phyloP scores from a whole-genome alignment of 2,329 filamentous ascomycete genomes.

The Pyricularia grisea region DNA sequence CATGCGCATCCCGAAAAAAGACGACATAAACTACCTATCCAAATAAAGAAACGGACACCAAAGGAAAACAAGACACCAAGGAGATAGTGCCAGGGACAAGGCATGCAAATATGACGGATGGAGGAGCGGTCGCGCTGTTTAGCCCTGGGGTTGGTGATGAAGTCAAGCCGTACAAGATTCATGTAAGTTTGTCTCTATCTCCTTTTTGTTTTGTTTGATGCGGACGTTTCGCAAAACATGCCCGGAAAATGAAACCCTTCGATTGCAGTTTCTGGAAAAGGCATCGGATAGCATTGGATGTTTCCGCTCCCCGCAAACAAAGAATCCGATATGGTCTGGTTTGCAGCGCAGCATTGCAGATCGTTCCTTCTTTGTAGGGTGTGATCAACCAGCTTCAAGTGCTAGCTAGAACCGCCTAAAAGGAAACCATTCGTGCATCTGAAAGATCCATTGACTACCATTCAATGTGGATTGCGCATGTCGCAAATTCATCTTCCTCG shows the following conservation, averaged over 20 bases:
- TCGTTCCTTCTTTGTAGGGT: background rate
- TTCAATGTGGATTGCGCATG: background rate
- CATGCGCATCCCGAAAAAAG: background rate
- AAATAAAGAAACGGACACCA: background rate
- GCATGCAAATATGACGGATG: slow-evolving; percentile 12
- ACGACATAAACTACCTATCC: background rate
- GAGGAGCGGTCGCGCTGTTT: slow-evolving; percentile 14
- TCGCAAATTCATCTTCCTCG: background rate
- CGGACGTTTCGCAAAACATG: background rate
- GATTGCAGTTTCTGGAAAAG: background rate
- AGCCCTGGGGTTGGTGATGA: slow-evolving; percentile 27
- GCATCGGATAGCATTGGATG: background rate
- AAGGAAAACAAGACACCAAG: background rate
- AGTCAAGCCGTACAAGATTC: slow-evolving; percentile 45
- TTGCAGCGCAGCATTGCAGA: background rate
- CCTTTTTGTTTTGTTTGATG: background rate
- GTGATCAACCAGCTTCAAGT: background rate
- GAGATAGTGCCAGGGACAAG: background rate
- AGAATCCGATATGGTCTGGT: background rate
- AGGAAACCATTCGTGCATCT: background rate
- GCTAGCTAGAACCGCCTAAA: too few relatives aligned
- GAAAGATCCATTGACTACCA: background rate
- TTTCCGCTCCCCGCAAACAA: background rate
- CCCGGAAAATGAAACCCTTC: background rate
- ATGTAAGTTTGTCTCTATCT: slow-evolving; percentile 30